Base-by-base conservation (phyloP, 805 yeast genomes). In the Ogataea wickerhamii region DNA sequence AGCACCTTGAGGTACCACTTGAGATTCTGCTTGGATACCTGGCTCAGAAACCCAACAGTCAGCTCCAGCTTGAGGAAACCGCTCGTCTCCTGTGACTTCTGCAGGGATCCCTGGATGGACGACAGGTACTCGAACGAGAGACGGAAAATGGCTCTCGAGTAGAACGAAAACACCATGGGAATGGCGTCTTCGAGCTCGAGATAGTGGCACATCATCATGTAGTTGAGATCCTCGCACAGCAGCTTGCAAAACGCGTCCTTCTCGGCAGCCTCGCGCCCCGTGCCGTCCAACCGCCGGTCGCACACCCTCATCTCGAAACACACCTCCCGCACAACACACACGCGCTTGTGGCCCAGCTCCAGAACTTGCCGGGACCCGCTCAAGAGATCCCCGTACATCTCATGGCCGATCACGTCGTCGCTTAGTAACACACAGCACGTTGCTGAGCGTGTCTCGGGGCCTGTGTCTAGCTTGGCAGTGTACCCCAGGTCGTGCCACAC, bases 161-260 rank as follows among this genome's bases (percentile, higher is more conserved):
- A 38, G 39, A 45, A 53, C 7, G 61, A 57, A 28, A 60, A 59
- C 12, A 52, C 51, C 18, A 63, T 32, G 1, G 67, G 67, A n/a
- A 45, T 41, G 3, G 26, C 21, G 4, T 30, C n/a, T 31, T 58
- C 61, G 16, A 61, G 38, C 7, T 49, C 32, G 22, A 55, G 10
- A 13, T 49, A 47, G 19, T 49, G 43, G 32, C 58, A 45, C 8
- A 52, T 38, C 47, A 59, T 38, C 8, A 52, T 30, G 34, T 53
- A 55, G 37, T 62, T 61, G 24, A 59, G 42, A 38, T 52, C 52
- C 8, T 48, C 35, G 5, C 49, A 23, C n/a, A 53, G 12, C 4
- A 14, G 16, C 11, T 34, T 29, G 6, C 40, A 21, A 19, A 35
- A 32, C 14, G 34, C 14, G 6, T 32, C 27, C 28, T 33, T 32